Base-by-base conservation (phyloP, 495 filamentous ascomycete genomes). In the Parmelia sp. region DNA sequence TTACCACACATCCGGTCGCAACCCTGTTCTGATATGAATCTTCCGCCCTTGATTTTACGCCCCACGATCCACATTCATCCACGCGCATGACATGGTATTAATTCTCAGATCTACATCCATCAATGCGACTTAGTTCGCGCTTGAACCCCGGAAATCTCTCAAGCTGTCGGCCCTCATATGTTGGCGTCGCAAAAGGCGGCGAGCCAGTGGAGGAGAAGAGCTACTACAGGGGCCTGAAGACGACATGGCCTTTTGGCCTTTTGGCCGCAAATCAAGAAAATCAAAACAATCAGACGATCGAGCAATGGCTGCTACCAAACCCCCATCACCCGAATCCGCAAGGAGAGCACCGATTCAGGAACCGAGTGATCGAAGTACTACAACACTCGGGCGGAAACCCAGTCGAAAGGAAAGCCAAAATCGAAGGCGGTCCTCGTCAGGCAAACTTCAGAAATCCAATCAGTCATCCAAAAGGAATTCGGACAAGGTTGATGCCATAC, bases 211-310 rank as follows among this genome's bases (percentile, higher is more conserved):
- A 40, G 69, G 71, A 56, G 71, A 74, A 63, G 47, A 66, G 51
- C 61, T 68, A 44, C 36, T 71, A 25, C 64, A 55, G 27, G 57
- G 39, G 19, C 60, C 65, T 60, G 72, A 71, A 62, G 67, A 71
- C 78, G 79, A 72, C 66, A 90, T 90, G 88, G 83, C 84, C 71
- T 77, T 90, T 77, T 92, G 89, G 89, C 89, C 86, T 40, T 92
- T 90, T 74, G 81, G 88, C 74, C 86, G 87, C 63, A 88, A 80
- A 73, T 85, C 66, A 59, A 82, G 80, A 73, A 69, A 67, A 62
- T 31, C 21, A 23, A 63, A 21, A 19, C 42, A 49, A 40, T 27
- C 77, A 73, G 66, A 79, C 76, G 53, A 79, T 76, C 53, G 77
- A 78, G 66, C 69, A 74, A 70, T 78, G 76, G 64, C 69, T 72